These are phyloP conservation scores for Zhuliangozyma blackwelliae DNA, from an alignment of 1,139 yeast species.

Conservation along the genomic window DNA sequence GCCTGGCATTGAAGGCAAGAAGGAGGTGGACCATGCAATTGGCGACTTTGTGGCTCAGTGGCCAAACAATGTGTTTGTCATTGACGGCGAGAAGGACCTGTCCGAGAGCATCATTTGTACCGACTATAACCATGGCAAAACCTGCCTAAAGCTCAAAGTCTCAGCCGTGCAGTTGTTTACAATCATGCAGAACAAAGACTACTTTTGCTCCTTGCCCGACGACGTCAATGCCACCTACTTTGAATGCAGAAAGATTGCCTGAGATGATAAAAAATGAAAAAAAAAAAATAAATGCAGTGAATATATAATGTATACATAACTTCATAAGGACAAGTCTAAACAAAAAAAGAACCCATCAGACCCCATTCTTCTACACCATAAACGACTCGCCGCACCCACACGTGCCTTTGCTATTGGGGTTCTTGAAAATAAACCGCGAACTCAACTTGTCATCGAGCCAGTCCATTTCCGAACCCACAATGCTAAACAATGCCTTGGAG, in stretches of 20 bases:
- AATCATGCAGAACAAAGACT: constrained; percentile 43
- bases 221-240: constrained; percentile 46
- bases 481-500: constrained; percentile 90
- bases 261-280: neutral
- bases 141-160: constrained; percentile 39
- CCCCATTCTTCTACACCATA: constrained; percentile 68
- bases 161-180: constrained; percentile 40
- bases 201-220: constrained; percentile 45
- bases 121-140: constrained; percentile 33
- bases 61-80: constrained; percentile 35
- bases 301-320: neutral
- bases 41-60: constrained; percentile 15
- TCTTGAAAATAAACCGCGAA: constrained; percentile 83
- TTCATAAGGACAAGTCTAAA: neutral
- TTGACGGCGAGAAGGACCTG: constrained; percentile 42
- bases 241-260: constrained; percentile 41
- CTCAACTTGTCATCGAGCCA: constrained; percentile 93
- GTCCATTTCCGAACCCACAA: constrained; percentile 97
- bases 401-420: constrained; percentile 95
- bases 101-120: constrained; percentile 44
- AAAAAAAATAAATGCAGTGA: constrained; percentile 1
- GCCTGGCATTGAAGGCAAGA: constrained; percentile 1
- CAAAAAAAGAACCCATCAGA: too few species aligned
- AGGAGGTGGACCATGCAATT: constrained; percentile 12
- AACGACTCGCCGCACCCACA: constrained; percentile 99